phyloP scores from a whole-genome alignment of 2,329 filamentous ascomycete species.

The Phaeoacremonium minimum region DNA sequence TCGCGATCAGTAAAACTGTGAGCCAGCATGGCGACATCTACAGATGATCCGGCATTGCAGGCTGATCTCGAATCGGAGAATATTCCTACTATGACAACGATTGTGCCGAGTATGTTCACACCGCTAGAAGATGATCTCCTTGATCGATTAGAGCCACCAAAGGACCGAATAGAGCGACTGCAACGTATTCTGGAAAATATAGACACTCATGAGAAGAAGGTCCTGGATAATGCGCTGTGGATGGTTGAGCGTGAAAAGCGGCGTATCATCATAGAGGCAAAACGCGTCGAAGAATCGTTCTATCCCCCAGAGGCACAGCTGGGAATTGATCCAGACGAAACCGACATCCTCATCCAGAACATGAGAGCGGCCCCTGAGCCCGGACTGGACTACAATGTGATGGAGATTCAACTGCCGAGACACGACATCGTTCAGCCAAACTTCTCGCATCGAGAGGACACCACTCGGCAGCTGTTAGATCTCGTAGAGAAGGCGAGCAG shows the following conservation, averaged over 20 bases:
- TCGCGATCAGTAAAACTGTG: too few relatives aligned
- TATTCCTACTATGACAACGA: conserved; percentile 19
- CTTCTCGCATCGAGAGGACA: conserved; percentile 10
- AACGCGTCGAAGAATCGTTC: conserved; percentile 4
- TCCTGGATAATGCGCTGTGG: conserved; percentile 23
- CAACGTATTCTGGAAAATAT: conserved; percentile 21
- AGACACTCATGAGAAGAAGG: conserved; percentile 21
- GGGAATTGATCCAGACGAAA: conserved; percentile 12
- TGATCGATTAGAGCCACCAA: conserved; percentile 16
- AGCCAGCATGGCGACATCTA: too few relatives aligned
- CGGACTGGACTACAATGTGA: conserved; percentile 16
- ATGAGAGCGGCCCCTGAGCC: conserved; percentile 17
- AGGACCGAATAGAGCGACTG: conserved; percentile 20
- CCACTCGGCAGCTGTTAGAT: conserved; percentile 8
- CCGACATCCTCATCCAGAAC: conserved; percentile 18
- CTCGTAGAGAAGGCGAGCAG: conserved; percentile 7
- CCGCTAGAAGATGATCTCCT: conserved; percentile 24
- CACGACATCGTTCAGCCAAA: background rate
- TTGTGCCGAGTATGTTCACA: conserved; percentile 25
- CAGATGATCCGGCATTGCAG: too few relatives aligned
- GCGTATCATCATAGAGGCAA: conserved; percentile 19
- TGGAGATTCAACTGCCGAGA: conserved; percentile 4
- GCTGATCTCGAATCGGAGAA: conserved; percentile 6
- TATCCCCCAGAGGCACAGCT: background rate
- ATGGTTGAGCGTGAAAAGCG: conserved; percentile 26